Percentiles rank a stretch among this genome's conserved stretches.
Evolutionary conservation across 2,329 filamentous ascomycete species (phyloP).

Genomic region (Trichoderma asperellum): DNA sequence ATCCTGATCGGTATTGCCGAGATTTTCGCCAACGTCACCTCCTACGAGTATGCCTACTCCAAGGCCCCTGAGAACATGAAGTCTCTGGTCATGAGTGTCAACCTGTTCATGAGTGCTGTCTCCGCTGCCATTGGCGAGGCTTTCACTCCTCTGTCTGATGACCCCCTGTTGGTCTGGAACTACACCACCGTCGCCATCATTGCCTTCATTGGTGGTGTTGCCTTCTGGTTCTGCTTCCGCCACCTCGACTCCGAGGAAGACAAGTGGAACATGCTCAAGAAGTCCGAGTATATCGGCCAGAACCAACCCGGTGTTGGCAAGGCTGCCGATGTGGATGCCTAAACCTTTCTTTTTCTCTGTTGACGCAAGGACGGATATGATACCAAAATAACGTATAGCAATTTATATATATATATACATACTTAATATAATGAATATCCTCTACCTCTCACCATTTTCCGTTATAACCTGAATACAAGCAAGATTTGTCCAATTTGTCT

Average conservation of each 20-base stretch:
- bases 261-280: constrained; percentile 64
- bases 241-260: constrained; percentile 71
- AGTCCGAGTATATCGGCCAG: constrained; percentile 48
- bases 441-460: not conserved
- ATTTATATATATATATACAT: constrained; percentile 4
- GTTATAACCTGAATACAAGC: too few relatives aligned
- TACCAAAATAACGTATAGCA: constrained; percentile 27
- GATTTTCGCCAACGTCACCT: constrained; percentile 60
- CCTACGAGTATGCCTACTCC: constrained; percentile 76
- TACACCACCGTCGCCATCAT: constrained; percentile 67
- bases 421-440: constrained; percentile 23
- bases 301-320: constrained; percentile 43
- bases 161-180: constrained; percentile 73
- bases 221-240: constrained; percentile 71
- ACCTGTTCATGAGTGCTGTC: constrained; percentile 72
- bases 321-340: constrained; percentile 26
- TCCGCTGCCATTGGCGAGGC: constrained; percentile 72
- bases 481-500: not conserved
- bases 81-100: constrained; percentile 71
- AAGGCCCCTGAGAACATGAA: constrained; percentile 82
- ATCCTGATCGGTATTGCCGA: constrained; percentile 57
- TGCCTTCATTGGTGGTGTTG: constrained; percentile 62
- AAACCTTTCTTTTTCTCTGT: not conserved
- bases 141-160: constrained; percentile 62
- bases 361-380: constrained; percentile 23